These are phyloP conservation scores for Pleurotus salmoneostramineus DNA, from an alignment of 768 basidiomycete species.

Conservation along the genomic window DNA sequence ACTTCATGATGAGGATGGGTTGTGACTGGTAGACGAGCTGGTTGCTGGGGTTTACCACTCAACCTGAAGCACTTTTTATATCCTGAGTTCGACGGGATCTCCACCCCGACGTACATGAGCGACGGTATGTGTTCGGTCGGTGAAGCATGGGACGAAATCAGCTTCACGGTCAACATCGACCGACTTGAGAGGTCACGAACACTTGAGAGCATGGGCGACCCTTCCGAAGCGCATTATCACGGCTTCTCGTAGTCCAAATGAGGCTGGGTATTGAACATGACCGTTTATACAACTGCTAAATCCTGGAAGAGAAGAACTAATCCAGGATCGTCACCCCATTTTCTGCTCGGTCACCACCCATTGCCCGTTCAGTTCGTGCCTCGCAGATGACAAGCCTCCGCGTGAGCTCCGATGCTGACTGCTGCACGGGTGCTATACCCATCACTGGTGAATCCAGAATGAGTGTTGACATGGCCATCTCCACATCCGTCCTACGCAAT, in stretches of 20 bases:
- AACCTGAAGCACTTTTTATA: too few species aligned
- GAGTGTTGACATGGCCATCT: conserved; percentile 25
- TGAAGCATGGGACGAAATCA: too few species aligned
- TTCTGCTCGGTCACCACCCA: conserved; percentile 45
- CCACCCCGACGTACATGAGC: too few species aligned
- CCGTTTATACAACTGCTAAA: too few species aligned
- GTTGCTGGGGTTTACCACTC: neutral
- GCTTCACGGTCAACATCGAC: too few species aligned
- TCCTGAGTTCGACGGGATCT: too few species aligned
- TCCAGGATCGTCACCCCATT: neutral
- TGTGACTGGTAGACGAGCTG: neutral
- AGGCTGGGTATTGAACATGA: too few species aligned
- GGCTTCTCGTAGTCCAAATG: too few species aligned
- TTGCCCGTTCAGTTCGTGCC: conserved; percentile 47
- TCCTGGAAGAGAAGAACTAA: neutral
- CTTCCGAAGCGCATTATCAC: too few species aligned
- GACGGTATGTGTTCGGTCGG: too few species aligned
- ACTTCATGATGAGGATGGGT: conserved; percentile 14
- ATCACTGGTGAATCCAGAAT: neutral
- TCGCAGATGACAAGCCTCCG: conserved; percentile 42
- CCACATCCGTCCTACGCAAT: conserved; percentile 44
- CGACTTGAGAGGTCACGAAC: too few species aligned
- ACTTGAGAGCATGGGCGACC: too few species aligned
- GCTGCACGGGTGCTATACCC: conserved; percentile 8
- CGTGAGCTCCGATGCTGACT: conserved; percentile 26